These are phyloP conservation scores for Carallia pectinifolia DNA, from an alignment of 345 rosid genomes.

Conservation along the genomic window DNA sequence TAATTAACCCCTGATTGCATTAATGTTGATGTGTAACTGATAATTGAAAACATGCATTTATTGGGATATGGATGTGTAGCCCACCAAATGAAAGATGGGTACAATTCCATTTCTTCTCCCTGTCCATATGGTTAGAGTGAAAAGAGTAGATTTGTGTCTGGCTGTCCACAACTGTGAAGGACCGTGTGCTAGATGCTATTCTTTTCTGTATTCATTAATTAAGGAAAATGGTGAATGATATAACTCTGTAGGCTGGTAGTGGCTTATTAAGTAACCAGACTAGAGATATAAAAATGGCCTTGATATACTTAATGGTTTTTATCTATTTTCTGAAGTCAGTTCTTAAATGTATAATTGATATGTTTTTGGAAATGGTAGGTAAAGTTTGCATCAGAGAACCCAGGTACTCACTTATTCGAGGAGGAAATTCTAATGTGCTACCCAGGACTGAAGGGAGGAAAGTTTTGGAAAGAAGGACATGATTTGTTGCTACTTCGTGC, in stretches of 20 bases:
- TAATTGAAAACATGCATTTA: background rate
- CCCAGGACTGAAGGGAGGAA: slow-evolving; percentile 80
- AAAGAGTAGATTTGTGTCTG: background rate
- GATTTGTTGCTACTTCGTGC: slow-evolving; percentile 74
- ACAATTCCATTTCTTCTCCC: background rate
- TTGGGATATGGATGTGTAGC: background rate
- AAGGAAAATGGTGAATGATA: background rate
- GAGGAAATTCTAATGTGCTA: slow-evolving; percentile 66
- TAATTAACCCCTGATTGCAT: background rate
- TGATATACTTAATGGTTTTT: background rate
- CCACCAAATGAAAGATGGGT: background rate
- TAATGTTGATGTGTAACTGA: background rate
- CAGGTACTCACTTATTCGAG: slow-evolving; percentile 50
- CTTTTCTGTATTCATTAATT: background rate
- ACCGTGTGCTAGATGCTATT: background rate
- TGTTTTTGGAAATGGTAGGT: slow-evolving; percentile 42
- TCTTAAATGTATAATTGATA: slow-evolving; percentile 1
- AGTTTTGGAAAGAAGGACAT: slow-evolving; percentile 90
- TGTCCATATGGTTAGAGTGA: background rate
- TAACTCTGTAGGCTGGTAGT: too few relatives aligned
- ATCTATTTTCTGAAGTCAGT: background rate
- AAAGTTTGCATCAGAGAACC: slow-evolving; percentile 51
- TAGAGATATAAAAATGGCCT: background rate
- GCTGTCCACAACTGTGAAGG: background rate
- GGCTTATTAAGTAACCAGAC: too few relatives aligned